phyloP scores from a whole-genome alignment of 2,329 filamentous ascomycete species.

The Paecilomyces niveus region DNA sequence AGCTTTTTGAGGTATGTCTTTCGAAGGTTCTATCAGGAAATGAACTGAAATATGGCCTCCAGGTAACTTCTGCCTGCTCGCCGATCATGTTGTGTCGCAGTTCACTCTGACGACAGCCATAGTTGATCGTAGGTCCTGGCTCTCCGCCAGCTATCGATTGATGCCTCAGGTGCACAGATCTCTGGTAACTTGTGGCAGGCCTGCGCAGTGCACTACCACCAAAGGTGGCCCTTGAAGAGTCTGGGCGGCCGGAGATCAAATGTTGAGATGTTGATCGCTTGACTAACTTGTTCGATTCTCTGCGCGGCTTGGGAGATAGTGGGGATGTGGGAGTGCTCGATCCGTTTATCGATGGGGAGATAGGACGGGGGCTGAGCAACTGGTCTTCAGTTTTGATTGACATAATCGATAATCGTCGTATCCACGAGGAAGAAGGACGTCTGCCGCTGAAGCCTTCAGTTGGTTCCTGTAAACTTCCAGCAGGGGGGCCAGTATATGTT shows the following conservation, averaged over 20 bases:
- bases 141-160: constrained; percentile 27
- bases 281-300: constrained; percentile 53
- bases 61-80: constrained; percentile 11
- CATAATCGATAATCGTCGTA: constrained; percentile 49
- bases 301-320: constrained; percentile 20
- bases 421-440: constrained; percentile 46
- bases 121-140: constrained; percentile 4
- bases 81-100: not conserved
- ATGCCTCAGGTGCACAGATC: constrained; percentile 47
- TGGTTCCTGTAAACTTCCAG: constrained; percentile 19
- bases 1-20: constrained; percentile 30
- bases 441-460: constrained; percentile 17
- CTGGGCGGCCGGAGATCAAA: constrained; percentile 26
- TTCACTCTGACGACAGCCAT: not conserved
- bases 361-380: constrained; percentile 42
- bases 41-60: constrained; percentile 34
- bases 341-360: constrained; percentile 48
- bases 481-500: constrained; percentile 26
- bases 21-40: constrained; percentile 17
- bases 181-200: constrained; percentile 58
- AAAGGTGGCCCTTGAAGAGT: constrained; percentile 36
- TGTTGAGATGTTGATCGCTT: constrained; percentile 54
- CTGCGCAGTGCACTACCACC: constrained; percentile 40
- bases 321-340: constrained; percentile 46
- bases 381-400: constrained; percentile 43